Evolutionary conservation across 2,329 filamentous ascomycete species (phyloP), one percentile per base, ranked within the genome.

Genomic region (Talaromyces rugulosus): DNA sequence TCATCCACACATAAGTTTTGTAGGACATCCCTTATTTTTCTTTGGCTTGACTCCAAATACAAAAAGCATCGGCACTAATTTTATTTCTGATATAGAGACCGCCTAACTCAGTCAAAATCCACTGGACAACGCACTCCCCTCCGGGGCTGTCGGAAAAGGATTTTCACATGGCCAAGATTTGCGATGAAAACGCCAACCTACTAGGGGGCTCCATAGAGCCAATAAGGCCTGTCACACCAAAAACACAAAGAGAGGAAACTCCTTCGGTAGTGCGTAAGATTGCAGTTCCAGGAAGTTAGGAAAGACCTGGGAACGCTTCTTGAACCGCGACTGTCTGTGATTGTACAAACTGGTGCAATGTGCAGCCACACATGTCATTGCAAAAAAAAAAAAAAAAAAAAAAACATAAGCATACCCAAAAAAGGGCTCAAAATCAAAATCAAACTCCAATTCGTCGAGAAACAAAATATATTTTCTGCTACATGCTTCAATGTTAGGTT

Each of bases 51-150:
- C 7, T 11, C 6, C 2, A 27, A n/a, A 47, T 4, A 23, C 6
- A 28, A 30, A 6, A 23, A 31, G 14, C 27, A 53, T 12, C 5
- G 3, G 12, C 18, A 42, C 36, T 57, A 36, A 58, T 18, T 55
- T 16, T 23, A 56, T 1, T 42, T 30, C 42, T 23, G 23, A 16
- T 34, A 9, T 50, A 63, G 62, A 63, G 56, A 56, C 68, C 23
- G 23, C 23, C 75, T 63, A 74, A 74, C 6, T 74, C 73, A 1
- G 74, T 77, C 42, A 70, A 74, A 63, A 67, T 76, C 59, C 71
- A 75, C 67, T 78, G 75, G 75, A 77, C 75, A 16, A 77, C 75
- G 50, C 75, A 78, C 67, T 65, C 66, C 23, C 75, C 75, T 6
- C 73, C 71, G n/a, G 75, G 75, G 28, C 69, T 78, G 28, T 73